A percentile compares a stretch with the other conserved stretches of the same genome.
phyloP scores from a whole-genome alignment of 805 yeast genomes.

The Naumovozyma baii region DNA sequence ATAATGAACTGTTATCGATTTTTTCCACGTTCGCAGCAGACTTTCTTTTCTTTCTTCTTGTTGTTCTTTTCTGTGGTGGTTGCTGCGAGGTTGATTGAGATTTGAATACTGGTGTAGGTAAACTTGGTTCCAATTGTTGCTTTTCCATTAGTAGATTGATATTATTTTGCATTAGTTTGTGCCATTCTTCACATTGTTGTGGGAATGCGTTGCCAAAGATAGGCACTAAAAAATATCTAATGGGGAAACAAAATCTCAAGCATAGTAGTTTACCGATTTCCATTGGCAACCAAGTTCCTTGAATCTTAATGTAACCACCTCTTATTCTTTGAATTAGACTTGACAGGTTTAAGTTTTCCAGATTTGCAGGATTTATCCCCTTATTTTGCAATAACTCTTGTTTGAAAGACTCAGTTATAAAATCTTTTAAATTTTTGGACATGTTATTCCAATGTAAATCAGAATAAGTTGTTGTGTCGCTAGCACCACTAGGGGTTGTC shows the following conservation, averaged over 20 bases:
- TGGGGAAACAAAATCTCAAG: constrained; percentile 63
- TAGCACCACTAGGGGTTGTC: constrained; percentile 4
- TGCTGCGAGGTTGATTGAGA: too few relatives aligned
- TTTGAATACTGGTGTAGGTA: not conserved
- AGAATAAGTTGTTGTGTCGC: constrained; percentile 11
- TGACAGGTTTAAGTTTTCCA: constrained; percentile 12
- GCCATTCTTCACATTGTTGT: constrained; percentile 20
- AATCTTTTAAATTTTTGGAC: constrained; percentile 13
- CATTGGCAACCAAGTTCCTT: constrained; percentile 86
- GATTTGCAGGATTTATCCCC: constrained; percentile 1
- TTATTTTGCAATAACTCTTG: constrained; percentile 6
- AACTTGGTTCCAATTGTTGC: not conserved
- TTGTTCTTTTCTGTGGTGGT: not conserved
- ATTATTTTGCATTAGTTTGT: not conserved
- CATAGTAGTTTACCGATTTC: constrained; percentile 60
- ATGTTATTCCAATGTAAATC: constrained; percentile 29
- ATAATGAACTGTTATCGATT: too few relatives aligned
- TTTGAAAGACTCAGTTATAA: constrained; percentile 11
- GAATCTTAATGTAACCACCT: constrained; percentile 85
- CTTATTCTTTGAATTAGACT: constrained; percentile 51
- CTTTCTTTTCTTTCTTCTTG: not conserved
- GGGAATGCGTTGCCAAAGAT: constrained; percentile 64
- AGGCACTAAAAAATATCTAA: constrained; percentile 68
- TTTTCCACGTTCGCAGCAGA: too few relatives aligned
- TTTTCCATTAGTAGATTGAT: constrained; percentile 65